These are phyloP conservation scores for Neophaeococcomyces aloes DNA, from an alignment of 2,329 filamentous ascomycete genomes.

Conservation along the genomic window DNA sequence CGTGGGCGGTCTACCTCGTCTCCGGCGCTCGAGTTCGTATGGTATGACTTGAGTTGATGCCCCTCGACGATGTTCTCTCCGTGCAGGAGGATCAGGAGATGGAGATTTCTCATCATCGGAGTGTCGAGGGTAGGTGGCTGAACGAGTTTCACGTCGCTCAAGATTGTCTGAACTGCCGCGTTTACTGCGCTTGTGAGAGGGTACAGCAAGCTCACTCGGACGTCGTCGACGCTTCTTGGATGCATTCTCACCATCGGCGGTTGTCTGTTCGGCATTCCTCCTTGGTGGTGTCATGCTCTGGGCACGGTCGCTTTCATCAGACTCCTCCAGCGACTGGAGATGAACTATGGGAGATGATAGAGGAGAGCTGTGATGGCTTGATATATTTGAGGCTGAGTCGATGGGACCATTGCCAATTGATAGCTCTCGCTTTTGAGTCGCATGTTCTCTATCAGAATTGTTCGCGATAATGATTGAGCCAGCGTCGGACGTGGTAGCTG, in stretches of 20 bases:
- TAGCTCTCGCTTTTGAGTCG: constrained; percentile 21
- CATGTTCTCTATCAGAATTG: constrained; percentile 15
- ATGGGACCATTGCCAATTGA: constrained; percentile 12
- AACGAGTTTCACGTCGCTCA: constrained; percentile 24
- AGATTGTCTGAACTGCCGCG: constrained; percentile 11
- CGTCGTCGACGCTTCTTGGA: constrained; percentile 16
- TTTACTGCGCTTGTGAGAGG: constrained; percentile 16
- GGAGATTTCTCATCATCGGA: constrained; percentile 21
- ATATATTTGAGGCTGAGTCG: constrained; percentile 6
- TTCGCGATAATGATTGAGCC: constrained; percentile 9
- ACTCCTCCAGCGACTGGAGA: constrained; percentile 19
- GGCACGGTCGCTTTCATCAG: constrained; percentile 11
- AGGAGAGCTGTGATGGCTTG: constrained; percentile 21
- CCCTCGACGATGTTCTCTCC: constrained; percentile 20
- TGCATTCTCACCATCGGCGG: constrained; percentile 3
- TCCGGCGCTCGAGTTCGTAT: constrained; percentile 23
- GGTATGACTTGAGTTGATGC: constrained; percentile 22
- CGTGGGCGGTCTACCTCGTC: constrained; percentile 30
- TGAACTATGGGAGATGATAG: constrained; percentile 18
- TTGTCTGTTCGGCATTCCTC: neutral
- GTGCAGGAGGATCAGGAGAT: constrained; percentile 19
- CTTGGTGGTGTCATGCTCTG: neutral
- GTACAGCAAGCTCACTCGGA: constrained; percentile 17
- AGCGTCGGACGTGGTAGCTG: neutral
- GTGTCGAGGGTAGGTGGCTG: constrained; percentile 23